Conservation (phyloP, 2,329 filamentous ascomycete genomes). For the Fusarium sp. region DNA sequence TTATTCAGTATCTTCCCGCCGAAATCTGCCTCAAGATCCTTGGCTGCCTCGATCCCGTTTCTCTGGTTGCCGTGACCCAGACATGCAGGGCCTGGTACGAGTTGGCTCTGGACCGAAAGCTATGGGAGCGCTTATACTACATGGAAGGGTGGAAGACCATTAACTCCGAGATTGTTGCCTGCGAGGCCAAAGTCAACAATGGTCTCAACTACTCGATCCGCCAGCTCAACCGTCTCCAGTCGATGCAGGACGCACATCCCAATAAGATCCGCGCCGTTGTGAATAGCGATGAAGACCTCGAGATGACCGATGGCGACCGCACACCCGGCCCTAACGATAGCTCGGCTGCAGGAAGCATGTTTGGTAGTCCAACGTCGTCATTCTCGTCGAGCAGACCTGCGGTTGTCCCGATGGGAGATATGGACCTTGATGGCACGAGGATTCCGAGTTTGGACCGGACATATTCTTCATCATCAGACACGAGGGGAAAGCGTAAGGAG, state of each 20-base stretch:
- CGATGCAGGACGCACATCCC: constrained; percentile 59
- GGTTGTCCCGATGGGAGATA: constrained; percentile 42
- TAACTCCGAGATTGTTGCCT: constrained; percentile 70
- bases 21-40: constrained; percentile 94
- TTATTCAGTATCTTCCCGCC: constrained; percentile 83
- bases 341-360: constrained; percentile 44
- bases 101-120: constrained; percentile 81
- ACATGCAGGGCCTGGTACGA: constrained; percentile 86
- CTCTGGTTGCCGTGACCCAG: constrained; percentile 81
- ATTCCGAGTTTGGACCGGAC: constrained; percentile 46
- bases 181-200: constrained; percentile 70
- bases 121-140: constrained; percentile 88
- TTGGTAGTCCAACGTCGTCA: constrained; percentile 48
- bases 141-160: constrained; percentile 88
- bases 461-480: constrained; percentile 42
- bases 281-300: constrained; percentile 60
- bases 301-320: constrained; percentile 57
- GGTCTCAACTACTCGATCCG: constrained; percentile 51
- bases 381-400: constrained; percentile 44
- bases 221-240: constrained; percentile 56
- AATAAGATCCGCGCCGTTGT: constrained; percentile 66
- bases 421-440: constrained; percentile 46
- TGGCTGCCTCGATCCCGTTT: constrained; percentile 83
- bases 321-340: constrained; percentile 38
- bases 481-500: constrained; percentile 51